A percentile compares a stretch with the other conserved stretches of the same genome.
These are phyloP conservation scores for Syzygium jambos DNA, from an alignment of 345 rosid genomes.

Conservation along the genomic window DNA sequence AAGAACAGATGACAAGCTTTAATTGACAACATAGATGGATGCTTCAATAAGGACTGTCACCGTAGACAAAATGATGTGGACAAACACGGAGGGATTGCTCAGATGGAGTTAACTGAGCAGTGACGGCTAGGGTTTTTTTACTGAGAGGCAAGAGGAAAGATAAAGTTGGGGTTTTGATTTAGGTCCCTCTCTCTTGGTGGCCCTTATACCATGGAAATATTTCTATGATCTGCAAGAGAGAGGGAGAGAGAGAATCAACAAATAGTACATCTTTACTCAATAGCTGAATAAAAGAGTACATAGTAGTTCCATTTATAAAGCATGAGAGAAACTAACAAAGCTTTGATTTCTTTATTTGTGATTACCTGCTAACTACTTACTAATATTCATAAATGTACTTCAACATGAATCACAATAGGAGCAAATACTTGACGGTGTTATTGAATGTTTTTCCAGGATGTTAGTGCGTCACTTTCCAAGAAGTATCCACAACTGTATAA, in stretches of 20 bases:
- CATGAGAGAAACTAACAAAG: not conserved
- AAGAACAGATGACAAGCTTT: not conserved
- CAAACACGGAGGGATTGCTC: not conserved
- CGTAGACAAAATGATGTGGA: not conserved
- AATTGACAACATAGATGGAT: not conserved
- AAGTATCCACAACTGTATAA: constrained; percentile 89
- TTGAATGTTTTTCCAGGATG: constrained; percentile 46
- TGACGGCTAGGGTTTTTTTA: not conserved
- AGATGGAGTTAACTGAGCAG: not conserved
- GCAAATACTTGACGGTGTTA: not conserved
- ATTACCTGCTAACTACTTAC: not conserved
- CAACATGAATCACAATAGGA: not conserved
- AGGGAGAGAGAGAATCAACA: not conserved
- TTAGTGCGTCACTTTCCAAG: constrained; percentile 90
- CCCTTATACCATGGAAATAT: not conserved
- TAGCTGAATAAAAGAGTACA: not conserved
- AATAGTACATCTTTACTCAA: not conserved
- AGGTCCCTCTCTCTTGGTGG: not conserved
- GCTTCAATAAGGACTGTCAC: not conserved
- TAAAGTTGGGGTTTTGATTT: not conserved
- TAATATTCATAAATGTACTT: not conserved
- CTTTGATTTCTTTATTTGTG: not conserved
- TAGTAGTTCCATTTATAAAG: not conserved
- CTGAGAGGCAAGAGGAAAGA: not conserved
- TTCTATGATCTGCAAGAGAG: not conserved